A percentile compares a stretch with the other conserved stretches of the same genome.
These are phyloP conservation scores for Dryadomyces quercus-mongolicae DNA, from an alignment of 2,329 filamentous ascomycete genomes.

Conservation along the genomic window DNA sequence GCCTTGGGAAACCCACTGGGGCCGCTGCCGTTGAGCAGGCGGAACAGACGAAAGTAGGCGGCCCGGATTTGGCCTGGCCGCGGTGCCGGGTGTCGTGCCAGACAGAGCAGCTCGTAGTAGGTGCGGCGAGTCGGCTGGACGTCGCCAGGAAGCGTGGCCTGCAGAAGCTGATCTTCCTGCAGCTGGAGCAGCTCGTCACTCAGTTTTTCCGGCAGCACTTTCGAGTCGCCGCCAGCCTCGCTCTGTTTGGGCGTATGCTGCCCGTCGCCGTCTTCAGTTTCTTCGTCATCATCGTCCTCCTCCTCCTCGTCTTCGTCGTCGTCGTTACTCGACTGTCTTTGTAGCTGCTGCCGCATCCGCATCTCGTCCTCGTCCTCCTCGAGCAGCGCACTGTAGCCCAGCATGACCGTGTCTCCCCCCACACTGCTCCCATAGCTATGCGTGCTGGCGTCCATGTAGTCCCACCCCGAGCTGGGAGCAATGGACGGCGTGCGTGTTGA, in stretches of 20 bases:
- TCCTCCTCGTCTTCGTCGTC: constrained; percentile 10
- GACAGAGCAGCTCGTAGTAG: constrained; percentile 32
- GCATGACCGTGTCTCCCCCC: constrained; percentile 4
- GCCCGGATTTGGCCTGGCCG: constrained; percentile 25
- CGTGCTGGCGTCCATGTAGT: not conserved
- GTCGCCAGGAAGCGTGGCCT: not conserved
- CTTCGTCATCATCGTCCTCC: constrained; percentile 1
- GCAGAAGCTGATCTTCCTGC: not conserved
- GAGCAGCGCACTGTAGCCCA: constrained; percentile 9
- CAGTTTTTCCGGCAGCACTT: no score
- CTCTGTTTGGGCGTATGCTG: not conserved
- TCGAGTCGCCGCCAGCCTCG: not conserved
- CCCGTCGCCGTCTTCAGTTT: not conserved
- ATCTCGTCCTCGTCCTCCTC: constrained; percentile 13
- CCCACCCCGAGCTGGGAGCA: not conserved
- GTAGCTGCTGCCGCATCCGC: no score
- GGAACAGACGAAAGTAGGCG: constrained; percentile 32
- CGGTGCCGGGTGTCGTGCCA: constrained; percentile 20
- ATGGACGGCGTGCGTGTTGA: constrained; percentile 14
- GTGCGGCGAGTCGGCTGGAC: constrained; percentile 14
- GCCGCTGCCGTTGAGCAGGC: constrained; percentile 24
- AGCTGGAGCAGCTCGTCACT: not conserved
- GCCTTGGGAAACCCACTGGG: constrained; percentile 21
- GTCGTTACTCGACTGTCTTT: no score
- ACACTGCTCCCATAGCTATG: not conserved